Evolutionary conservation across 139 green algal species (phyloP).

Genomic region (Micractinium conductrix): DNA sequence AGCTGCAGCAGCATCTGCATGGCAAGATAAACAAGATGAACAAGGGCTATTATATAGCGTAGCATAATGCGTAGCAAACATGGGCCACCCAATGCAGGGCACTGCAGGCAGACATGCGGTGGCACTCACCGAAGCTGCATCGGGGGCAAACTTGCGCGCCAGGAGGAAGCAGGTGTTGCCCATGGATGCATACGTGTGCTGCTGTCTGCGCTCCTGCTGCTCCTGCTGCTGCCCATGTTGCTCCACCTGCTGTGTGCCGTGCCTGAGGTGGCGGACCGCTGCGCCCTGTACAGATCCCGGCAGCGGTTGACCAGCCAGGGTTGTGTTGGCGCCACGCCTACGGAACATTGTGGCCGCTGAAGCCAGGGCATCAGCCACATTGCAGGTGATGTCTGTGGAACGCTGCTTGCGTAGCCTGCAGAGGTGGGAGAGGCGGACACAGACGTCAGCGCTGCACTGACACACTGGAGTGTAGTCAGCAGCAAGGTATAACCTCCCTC

Average conservation of each 20-base stretch:
- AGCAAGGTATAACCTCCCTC: too few relatives aligned
- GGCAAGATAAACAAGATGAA: neutral
- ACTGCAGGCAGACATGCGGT: too few relatives aligned
- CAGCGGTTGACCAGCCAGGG: slow-evolving; percentile 10
- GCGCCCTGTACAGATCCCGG: neutral
- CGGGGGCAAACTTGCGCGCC: slow-evolving; percentile 32
- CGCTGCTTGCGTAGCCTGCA: slow-evolving; percentile 25
- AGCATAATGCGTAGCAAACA: neutral
- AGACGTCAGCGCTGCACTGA: too few relatives aligned
- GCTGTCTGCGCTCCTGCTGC: slow-evolving; percentile 9
- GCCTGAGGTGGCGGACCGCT: neutral
- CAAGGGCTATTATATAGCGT: neutral
- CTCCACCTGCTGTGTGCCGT: neutral
- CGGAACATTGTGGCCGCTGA: slow-evolving; percentile 13
- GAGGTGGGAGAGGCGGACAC: too few relatives aligned
- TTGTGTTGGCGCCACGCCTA: neutral
- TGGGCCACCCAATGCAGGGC: too few relatives aligned
- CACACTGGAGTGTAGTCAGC: too few relatives aligned
- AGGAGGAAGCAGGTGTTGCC: slow-evolving; percentile 10
- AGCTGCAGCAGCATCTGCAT: slow-evolving; percentile 1
- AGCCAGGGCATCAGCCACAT: neutral
- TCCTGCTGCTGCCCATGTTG: neutral
- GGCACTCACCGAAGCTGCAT: neutral
- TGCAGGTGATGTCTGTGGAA: neutral
- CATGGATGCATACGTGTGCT: neutral